Conservation (phyloP, 2,329 filamentous ascomycete species). For the Scortechinia acanthostroma region DNA sequence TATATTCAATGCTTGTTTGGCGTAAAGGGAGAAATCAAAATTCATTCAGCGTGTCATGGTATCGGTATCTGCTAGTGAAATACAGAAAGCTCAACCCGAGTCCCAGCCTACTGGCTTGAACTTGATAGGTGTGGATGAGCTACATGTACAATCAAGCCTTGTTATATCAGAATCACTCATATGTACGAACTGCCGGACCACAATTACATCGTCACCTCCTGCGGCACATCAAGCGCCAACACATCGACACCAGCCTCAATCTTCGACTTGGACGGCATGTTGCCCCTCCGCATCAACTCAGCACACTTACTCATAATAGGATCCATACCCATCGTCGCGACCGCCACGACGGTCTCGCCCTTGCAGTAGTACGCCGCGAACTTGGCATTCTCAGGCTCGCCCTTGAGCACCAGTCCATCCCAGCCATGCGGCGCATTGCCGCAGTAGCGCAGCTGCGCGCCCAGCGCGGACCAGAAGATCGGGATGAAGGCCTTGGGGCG, state of each 20-base stretch:
- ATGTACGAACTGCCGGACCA: no score
- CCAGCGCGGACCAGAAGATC: conserved; percentile 92
- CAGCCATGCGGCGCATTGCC: conserved; percentile 77
- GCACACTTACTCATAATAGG: conserved; percentile 77
- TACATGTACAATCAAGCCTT: no score
- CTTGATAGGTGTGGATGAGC: no score
- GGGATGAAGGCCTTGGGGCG: conserved; percentile 74
- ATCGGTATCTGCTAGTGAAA: no score
- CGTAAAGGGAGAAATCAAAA: no score
- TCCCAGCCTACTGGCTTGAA: no score
- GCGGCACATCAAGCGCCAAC: background rate
- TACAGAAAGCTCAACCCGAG: no score
- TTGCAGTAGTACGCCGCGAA: conserved; percentile 87
- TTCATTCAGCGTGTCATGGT: no score
- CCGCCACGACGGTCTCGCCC: conserved; percentile 79
- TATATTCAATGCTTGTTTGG: background rate
- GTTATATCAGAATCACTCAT: no score
- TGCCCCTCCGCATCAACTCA: conserved; percentile 75
- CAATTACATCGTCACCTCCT: background rate
- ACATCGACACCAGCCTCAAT: conserved; percentile 45
- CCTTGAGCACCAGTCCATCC: conserved; percentile 78
- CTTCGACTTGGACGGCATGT: conserved; percentile 78
- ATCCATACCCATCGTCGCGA: conserved; percentile 85
- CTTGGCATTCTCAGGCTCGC: conserved; percentile 68
- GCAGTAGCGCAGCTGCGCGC: conserved; percentile 84